Evolutionary conservation across 2,329 filamentous ascomycete species (phyloP).

Genomic region (Colletotrichum sp.): DNA sequence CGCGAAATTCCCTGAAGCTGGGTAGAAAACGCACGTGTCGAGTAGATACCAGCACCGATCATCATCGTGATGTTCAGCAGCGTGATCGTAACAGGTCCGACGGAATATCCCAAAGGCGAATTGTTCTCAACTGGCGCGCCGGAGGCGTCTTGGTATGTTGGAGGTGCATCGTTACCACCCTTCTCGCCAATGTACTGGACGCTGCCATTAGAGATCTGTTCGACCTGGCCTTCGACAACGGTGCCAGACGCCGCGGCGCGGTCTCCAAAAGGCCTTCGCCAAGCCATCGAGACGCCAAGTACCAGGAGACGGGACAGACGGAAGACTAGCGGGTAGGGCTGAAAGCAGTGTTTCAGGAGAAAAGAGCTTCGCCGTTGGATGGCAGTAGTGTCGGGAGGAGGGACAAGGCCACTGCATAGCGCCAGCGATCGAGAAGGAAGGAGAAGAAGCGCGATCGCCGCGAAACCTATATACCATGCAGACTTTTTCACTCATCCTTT

Average conservation of each 20-base stretch:
- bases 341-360: neutral
- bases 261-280: neutral
- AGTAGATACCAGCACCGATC: constrained; percentile 67
- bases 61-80: constrained; percentile 67
- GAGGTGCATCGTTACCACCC: constrained; percentile 21
- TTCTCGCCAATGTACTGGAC: constrained; percentile 8
- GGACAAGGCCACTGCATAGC: neutral
- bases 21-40: constrained; percentile 49
- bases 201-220: neutral
- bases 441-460: neutral
- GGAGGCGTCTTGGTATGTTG: constrained; percentile 5
- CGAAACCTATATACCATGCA: neutral
- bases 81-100: constrained; percentile 59
- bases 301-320: neutral
- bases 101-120: constrained; percentile 65
- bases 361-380: neutral
- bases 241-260: neutral
- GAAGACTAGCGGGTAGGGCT: neutral
- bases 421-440: neutral
- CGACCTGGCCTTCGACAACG: neutral
- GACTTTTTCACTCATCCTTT: accelerated
- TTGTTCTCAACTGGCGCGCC: constrained; percentile 65
- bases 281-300: neutral
- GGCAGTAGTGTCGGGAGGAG: neutral
- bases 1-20: no score